A percentile compares a stretch with the other conserved stretches of the same genome.
Evolutionary conservation across 2,329 filamentous ascomycete genomes (phyloP).

Genomic region (Colletotrichum sp.): DNA sequence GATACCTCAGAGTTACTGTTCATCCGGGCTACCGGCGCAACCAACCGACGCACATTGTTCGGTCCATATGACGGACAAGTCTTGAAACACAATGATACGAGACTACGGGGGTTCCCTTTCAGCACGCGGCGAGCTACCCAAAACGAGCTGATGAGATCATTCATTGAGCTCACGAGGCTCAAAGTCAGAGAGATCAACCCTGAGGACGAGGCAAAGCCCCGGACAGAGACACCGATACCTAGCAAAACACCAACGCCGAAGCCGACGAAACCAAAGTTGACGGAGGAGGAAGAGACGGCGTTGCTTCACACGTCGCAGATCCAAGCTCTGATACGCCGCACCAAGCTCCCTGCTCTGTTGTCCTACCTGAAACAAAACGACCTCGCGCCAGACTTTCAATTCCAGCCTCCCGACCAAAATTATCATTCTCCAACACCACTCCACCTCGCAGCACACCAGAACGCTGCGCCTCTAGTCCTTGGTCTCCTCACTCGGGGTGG

Average conservation of each 20-base stretch:
- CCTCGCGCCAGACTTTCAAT: slow-evolving; percentile 74
- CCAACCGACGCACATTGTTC: slow-evolving; percentile 86
- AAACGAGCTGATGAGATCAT: slow-evolving; percentile 91
- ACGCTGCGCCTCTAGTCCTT: slow-evolving; percentile 76
- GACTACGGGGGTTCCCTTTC: slow-evolving; percentile 90
- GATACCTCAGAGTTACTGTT: slow-evolving; percentile 87
- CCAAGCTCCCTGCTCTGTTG: slow-evolving; percentile 85
- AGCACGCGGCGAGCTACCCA: slow-evolving; percentile 91
- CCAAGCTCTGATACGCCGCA: slow-evolving; percentile 85
- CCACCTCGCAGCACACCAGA: slow-evolving; percentile 84
- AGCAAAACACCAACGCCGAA: slow-evolving; percentile 42
- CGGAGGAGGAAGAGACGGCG: slow-evolving; percentile 84
- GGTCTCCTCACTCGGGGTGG: slow-evolving; percentile 77
- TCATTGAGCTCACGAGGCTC: slow-evolving; percentile 89
- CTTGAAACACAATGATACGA: slow-evolving; percentile 76
- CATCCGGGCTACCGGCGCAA: slow-evolving; percentile 84
- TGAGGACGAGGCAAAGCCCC: slow-evolving; percentile 54
- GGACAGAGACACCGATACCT: slow-evolving; percentile 37
- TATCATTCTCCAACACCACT: slow-evolving; percentile 84
- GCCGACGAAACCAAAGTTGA: slow-evolving; percentile 66
- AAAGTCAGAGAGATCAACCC: slow-evolving; percentile 84
- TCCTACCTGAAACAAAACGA: slow-evolving; percentile 82
- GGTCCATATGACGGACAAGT: slow-evolving; percentile 91
- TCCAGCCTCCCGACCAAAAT: slow-evolving; percentile 74
- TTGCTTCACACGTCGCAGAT: slow-evolving; percentile 87